A percentile compares a stretch with the other conserved stretches of the same genome.
These are phyloP conservation scores for Sechiopsis laciniata DNA, from an alignment of 306 rosid genomes.

Conservation along the genomic window DNA sequence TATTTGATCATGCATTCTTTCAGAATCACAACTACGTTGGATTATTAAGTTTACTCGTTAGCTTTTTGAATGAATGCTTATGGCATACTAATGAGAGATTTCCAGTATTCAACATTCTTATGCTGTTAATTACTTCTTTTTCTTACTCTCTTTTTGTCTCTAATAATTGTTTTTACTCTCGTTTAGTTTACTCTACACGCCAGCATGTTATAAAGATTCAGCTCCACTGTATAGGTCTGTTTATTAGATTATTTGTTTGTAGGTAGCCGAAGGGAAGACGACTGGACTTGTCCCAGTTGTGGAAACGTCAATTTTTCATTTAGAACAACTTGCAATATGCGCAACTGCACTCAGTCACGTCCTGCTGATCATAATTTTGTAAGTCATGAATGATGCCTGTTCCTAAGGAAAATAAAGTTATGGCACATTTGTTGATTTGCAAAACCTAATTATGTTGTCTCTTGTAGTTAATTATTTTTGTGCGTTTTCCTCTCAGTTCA, in stretches of 20 bases:
- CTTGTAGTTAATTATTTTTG: not conserved
- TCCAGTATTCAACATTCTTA: not conserved
- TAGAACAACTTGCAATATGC: constrained; percentile 98
- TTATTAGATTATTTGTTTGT: constrained; percentile 24
- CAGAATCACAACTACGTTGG: not conserved
- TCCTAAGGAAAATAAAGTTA: not conserved
- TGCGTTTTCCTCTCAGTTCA: not conserved
- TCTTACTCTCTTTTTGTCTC: not conserved
- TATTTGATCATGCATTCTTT: not conserved
- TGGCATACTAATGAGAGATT: not conserved
- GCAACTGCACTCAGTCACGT: constrained; percentile 97
- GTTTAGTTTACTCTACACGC: too few relatives aligned
- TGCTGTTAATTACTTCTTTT: not conserved
- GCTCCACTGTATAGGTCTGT: too few relatives aligned
- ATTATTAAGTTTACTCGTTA: not conserved
- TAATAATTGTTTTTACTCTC: not conserved
- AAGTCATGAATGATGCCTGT: constrained; percentile 23
- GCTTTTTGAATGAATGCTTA: not conserved
- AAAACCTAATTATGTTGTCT: not conserved
- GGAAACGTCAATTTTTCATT: constrained; percentile 97
- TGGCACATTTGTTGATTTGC: not conserved
- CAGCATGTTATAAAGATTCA: too few relatives aligned
- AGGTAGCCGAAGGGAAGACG: constrained; percentile 99
- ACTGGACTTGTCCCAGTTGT: constrained; percentile 98
- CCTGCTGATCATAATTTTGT: constrained; percentile 92